Evolutionary conservation across 306 rosid genomes (phyloP).

Genomic region (Pterocarpus macrocarpus): DNA sequence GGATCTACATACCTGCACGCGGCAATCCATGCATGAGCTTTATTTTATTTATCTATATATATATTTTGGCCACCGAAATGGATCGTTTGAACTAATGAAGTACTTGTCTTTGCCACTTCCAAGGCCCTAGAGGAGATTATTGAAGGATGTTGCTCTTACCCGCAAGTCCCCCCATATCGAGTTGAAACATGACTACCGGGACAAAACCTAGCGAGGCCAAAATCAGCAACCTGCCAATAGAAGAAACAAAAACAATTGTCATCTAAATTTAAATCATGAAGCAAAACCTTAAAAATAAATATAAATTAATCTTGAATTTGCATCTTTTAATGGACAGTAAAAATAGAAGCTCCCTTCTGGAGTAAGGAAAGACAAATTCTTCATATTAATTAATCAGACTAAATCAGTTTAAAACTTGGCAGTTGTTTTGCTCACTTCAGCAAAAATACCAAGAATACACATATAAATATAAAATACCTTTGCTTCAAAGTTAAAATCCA

Average conservation of each 20-base stretch:
- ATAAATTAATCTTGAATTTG: not conserved
- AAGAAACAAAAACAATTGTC: conserved; percentile 1
- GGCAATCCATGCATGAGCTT: conserved; percentile 28
- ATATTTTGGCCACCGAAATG: too few relatives aligned
- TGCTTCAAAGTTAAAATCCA: conserved; percentile 92
- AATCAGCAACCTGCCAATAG: conserved; percentile 83
- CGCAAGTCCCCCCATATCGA: conserved; percentile 95
- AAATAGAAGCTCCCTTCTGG: too few relatives aligned
- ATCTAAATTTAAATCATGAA: not conserved
- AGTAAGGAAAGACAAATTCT: too few relatives aligned
- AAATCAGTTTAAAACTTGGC: too few relatives aligned
- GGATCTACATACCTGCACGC: conserved; percentile 83
- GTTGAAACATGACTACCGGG: conserved; percentile 92
- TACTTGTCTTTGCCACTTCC: conserved; percentile 4
- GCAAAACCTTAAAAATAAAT: not conserved
- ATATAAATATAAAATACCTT: conserved; percentile 59
- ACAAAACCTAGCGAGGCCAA: conserved; percentile 89
- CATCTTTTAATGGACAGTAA: not conserved
- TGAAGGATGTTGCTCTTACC: conserved; percentile 63
- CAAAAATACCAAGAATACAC: not conserved
- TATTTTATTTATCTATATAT: too few relatives aligned
- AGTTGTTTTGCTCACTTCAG: not conserved
- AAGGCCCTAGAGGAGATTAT: conserved; percentile 30
- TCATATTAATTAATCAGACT: too few relatives aligned
- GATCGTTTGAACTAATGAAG: conserved; percentile 14